Conservation (phyloP, 805 yeast genomes). For the Phaffomyces thermotolerans region DNA sequence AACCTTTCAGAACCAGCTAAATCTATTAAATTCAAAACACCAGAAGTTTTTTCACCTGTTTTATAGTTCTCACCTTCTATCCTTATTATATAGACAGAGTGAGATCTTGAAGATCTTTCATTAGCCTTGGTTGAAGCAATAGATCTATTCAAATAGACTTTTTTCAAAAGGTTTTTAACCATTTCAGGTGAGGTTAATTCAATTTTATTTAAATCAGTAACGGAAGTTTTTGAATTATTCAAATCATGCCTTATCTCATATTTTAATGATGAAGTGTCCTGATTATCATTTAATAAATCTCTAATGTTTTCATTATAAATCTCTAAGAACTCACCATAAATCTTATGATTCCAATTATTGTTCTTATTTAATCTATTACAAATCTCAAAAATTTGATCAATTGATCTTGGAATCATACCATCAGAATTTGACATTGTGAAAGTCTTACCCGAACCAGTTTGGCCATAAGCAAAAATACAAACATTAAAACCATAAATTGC, state of each 20-base stretch:
- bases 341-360: constrained; percentile 55
- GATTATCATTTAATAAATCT: constrained; percentile 46
- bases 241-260: constrained; percentile 72
- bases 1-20: constrained; percentile 93
- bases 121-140: constrained; percentile 81
- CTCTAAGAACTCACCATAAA: constrained; percentile 76
- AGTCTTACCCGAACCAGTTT: constrained; percentile 94
- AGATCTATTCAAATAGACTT: constrained; percentile 55
- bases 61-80: constrained; percentile 46
- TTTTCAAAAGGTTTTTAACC: constrained; percentile 42
- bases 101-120: constrained; percentile 86
- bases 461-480: constrained; percentile 95
- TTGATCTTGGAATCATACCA: constrained; percentile 79
- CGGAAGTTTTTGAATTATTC: constrained; percentile 41
- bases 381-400: constrained; percentile 59
- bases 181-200: constrained; percentile 39
- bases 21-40: constrained; percentile 76
- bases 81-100: constrained; percentile 65
- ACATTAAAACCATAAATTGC: constrained; percentile 86
- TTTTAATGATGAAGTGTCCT: constrained; percentile 24
- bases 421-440: constrained; percentile 74
- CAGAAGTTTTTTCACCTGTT: constrained; percentile 43
- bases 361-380: constrained; percentile 35
- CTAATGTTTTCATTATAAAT: constrained; percentile 78
- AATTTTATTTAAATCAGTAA: constrained; percentile 52